These are phyloP conservation scores for Lagerstroemia fauriei DNA, from an alignment of 441 rosid species.

Conservation along the genomic window DNA sequence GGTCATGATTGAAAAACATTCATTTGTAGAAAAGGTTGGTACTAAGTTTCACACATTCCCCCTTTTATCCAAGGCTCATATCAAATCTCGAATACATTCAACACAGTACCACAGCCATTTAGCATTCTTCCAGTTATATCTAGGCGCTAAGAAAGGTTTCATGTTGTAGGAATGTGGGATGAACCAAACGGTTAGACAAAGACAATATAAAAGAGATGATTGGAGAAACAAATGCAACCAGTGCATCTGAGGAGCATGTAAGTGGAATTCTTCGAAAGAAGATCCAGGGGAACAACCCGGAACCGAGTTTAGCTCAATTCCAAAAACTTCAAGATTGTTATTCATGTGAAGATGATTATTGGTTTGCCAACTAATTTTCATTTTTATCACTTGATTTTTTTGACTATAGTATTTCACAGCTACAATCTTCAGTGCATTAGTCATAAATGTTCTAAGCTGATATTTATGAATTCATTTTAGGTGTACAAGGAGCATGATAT, in stretches of 20 bases:
- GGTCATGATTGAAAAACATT: too few relatives aligned
- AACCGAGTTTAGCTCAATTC: neutral
- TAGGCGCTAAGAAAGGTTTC: neutral
- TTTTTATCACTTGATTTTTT: neutral
- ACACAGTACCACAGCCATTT: too few relatives aligned
- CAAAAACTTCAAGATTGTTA: neutral
- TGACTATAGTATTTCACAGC: too few relatives aligned
- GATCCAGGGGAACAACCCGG: neutral
- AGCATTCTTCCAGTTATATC: neutral
- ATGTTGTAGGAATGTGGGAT: neutral
- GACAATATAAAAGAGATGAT: too few relatives aligned
- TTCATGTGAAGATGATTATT: neutral
- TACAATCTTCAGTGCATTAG: too few relatives aligned
- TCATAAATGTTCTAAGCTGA: neutral
- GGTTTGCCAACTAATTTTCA: neutral
- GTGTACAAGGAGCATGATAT: neutral
- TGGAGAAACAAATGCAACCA: neutral
- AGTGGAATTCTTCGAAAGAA: slow-evolving; percentile 7
- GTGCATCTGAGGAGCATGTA: neutral
- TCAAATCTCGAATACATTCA: too few relatives aligned
- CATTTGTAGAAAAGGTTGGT: too few relatives aligned
- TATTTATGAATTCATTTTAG: neutral
- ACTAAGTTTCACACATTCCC: too few relatives aligned
- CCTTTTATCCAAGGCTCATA: too few relatives aligned
- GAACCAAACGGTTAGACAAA: too few relatives aligned